These are phyloP conservation scores for Yamadazyma philogaea DNA, from an alignment of 805 yeast genomes.

Conservation along the genomic window DNA sequence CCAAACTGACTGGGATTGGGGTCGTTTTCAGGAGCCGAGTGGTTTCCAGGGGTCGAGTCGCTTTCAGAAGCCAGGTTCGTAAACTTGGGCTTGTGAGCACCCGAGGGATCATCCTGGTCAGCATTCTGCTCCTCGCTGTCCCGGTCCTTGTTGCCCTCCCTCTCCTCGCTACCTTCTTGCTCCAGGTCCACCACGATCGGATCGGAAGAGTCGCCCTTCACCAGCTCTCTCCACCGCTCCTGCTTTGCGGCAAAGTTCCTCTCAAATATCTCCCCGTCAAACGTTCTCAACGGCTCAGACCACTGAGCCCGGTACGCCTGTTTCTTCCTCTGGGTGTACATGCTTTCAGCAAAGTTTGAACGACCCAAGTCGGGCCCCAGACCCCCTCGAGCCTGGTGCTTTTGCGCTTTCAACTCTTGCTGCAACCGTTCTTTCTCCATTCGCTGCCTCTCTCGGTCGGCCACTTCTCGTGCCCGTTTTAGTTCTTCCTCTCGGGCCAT, in stretches of 20 bases:
- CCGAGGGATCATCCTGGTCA: not conserved
- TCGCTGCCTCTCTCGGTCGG: not conserved
- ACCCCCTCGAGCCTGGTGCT: no score
- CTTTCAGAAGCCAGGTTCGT: no score
- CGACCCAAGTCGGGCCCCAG: no score
- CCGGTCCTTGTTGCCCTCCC: not conserved
- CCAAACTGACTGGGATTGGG: no score
- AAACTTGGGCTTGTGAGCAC: not conserved
- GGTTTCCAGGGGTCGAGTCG: no score
- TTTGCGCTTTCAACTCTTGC: slow-evolving; percentile 5
- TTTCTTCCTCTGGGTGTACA: slow-evolving; percentile 16
- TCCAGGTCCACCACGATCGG: slow-evolving; percentile 9
- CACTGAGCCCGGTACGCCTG: slow-evolving; percentile 20
- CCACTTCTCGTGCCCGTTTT: slow-evolving; percentile 13
- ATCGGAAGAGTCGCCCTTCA: slow-evolving; percentile 4
- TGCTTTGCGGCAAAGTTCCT: not conserved
- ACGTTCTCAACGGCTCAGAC: slow-evolving; percentile 16
- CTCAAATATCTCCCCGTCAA: slow-evolving; percentile 16
- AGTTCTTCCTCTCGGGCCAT: slow-evolving; percentile 13
- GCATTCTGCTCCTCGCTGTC: not conserved
- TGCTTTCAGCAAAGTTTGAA: not conserved
- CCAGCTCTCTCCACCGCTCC: not conserved
- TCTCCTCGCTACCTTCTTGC: not conserved
- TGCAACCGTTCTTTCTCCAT: slow-evolving; percentile 7
- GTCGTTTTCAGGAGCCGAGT: no score